Base-by-base conservation (phyloP, 2,329 filamentous ascomycete species). In the Domatiomyces catenatus region DNA sequence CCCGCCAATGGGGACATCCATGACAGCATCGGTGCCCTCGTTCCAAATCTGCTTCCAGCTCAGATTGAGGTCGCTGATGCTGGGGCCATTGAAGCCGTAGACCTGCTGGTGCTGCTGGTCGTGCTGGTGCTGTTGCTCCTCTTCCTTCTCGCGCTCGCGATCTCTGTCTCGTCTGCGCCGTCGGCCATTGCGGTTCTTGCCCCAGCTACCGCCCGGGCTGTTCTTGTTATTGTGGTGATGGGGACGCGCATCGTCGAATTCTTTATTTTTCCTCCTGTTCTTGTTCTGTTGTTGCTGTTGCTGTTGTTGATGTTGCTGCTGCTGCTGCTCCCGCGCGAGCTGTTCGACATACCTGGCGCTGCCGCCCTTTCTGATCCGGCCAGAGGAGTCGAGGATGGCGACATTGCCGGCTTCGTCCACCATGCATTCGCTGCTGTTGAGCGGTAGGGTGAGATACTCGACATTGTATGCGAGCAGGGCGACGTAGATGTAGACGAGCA, bases 1-100 rank as follows among this genome's bases (percentile, higher is more conserved):
- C 0, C 90, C 92, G 8, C 88, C 89, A 57, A 96, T 77, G 6
- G 92, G 92, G 47, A 98, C 83, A 69, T 98, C 92, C 85, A 98
- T 85, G 6, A 96, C 92, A 1, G 88, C 92, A 72, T 98, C 92
- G 0, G 92, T 98, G 17, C 92, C 88, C 60, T 86, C 81, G 61
- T 81, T 88, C 92, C 92, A 98, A 17, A 94, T 75, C 52, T 74
- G 76, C 61, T 75, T 81, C 90, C 92, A 96, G 62, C 87, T 77
- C 56, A 77, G 66, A 26, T 58, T 28, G 20, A 47, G 22, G 19
- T 24, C 45, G 17, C 20, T 18, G 8, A 26, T 6, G 10, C 20
- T 18, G 3, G 45, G 19, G 45, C 20, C 20, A 32, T 26, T 18
- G 20, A 32, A 26, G 22, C 20, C 17, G 53, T 18, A 54, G 55